phyloP scores from a whole-genome alignment of 2,329 filamentous ascomycete species.

The Albophoma yamanashiensis region DNA sequence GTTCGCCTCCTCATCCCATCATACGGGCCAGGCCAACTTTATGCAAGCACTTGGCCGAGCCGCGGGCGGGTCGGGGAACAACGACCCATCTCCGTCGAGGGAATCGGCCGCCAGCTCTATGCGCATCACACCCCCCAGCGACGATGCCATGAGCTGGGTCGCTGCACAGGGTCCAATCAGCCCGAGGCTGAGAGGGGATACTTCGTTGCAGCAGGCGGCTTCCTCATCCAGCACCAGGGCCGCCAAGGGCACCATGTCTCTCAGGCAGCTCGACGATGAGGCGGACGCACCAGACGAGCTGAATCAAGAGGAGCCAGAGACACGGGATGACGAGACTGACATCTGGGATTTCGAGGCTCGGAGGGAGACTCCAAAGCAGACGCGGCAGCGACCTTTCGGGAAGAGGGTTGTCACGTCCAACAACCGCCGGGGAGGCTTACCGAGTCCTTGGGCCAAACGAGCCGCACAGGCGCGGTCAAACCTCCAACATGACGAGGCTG shows the following conservation, averaged over 20 bases:
- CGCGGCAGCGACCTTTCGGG: constrained; percentile 18
- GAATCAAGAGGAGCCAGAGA: constrained; percentile 4
- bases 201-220: constrained; percentile 18
- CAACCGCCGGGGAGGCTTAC: constrained; percentile 14
- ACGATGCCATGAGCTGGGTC: constrained; percentile 34
- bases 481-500: constrained; percentile 2
- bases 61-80: constrained; percentile 5
- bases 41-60: constrained; percentile 20
- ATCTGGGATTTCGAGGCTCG: constrained; percentile 49
- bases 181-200: constrained; percentile 22
- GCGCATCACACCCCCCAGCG: constrained; percentile 18
- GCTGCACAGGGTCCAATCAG: constrained; percentile 25
- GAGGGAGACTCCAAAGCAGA: constrained; percentile 27
- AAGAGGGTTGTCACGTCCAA: constrained; percentile 10
- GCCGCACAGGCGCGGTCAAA: constrained; percentile 5
- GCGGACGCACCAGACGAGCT: constrained; percentile 7
- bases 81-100: constrained; percentile 6
- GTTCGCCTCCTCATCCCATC: constrained; percentile 13
- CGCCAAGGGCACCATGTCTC: not conserved
- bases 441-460: constrained; percentile 28
- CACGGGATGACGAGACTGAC: constrained; percentile 33
- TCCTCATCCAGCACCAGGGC: constrained; percentile 3
- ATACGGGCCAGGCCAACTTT: constrained; percentile 19
- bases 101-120: constrained; percentile 22
- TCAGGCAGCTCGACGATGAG: constrained; percentile 6